phyloP scores from a whole-genome alignment of 768 basidiomycete species.

The Trametes cinnabarina region DNA sequence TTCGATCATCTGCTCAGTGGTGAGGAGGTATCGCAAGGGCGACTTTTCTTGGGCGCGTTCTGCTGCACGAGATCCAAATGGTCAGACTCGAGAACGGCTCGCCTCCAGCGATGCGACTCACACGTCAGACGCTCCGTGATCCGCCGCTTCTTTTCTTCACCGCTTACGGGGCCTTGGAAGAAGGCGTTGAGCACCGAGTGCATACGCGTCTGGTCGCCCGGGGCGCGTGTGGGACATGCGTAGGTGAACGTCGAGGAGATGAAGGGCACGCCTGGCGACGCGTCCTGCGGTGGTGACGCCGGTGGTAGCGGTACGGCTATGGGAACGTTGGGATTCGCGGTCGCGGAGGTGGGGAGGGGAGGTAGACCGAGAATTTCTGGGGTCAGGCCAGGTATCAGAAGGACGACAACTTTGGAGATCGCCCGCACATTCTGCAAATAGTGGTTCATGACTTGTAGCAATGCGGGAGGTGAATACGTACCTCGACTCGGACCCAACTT shows the following conservation, averaged over 20 bases:
- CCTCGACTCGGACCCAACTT: constrained; percentile 85
- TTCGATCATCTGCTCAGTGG: constrained; percentile 85
- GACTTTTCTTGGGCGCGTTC: constrained; percentile 61
- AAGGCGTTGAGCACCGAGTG: constrained; percentile 83
- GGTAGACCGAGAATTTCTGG: constrained; percentile 71
- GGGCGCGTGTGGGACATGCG: constrained; percentile 90
- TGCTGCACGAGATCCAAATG: constrained; percentile 37
- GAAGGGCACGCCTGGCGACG: constrained; percentile 48
- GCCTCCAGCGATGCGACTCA: constrained; percentile 19
- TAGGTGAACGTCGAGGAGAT: constrained; percentile 83
- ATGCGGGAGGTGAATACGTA: constrained; percentile 32
- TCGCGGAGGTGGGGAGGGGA: constrained; percentile 67
- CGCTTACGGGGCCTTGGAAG: constrained; percentile 76
- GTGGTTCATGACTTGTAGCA: neutral
- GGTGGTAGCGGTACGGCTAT: constrained; percentile 44
- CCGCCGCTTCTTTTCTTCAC: constrained; percentile 75
- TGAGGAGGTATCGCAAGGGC: constrained; percentile 70
- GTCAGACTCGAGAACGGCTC: neutral
- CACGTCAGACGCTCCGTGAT: constrained; percentile 42
- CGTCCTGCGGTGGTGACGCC: constrained; percentile 28
- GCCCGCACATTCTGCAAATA: constrained; percentile 59
- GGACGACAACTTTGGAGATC: constrained; percentile 74
- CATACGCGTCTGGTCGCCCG: constrained; percentile 83
- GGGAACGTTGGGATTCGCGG: constrained; percentile 54
- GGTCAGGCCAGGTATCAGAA: constrained; percentile 87